Evolutionary conservation across 768 basidiomycete genomes (phyloP), one percentile per base, ranked within the genome.

Genomic region (Phylloporus scabripes): DNA sequence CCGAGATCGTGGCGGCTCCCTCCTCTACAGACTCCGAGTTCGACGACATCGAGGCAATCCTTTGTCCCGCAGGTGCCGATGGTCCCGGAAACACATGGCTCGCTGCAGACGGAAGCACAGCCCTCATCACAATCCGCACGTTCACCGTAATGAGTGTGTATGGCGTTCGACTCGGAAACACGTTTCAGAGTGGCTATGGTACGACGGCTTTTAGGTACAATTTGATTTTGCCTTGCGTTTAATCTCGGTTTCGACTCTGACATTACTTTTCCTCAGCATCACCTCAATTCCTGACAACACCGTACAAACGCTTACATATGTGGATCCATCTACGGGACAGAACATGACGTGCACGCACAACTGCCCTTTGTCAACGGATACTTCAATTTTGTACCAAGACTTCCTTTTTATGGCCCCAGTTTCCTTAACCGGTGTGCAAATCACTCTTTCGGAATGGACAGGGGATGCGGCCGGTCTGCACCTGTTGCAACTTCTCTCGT

Each of bases 121-220:
- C 91, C 2, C 73, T 86, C 47, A 78, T 98, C 56, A 92, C 86
- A 24, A 72, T 91, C 38, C 76, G 85, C 50, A 77, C 83, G n/a
- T 89, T 85, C 62, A 72, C 81, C 23, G 85, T 76, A 60, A 78
- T 89, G 49, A 81, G 78, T 42, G 87, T 82, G 3, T 82, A 75
- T 49, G 96, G 95, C 5, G 63, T 97, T 42, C 82, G 96, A 39
- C 72, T 99, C 24, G 94, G 92, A 23, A 98, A 99, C 70, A 94
- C 92, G 7, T 90, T 95, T 67, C 75, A 83, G 54, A 68, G 74
- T 44, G 79, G 83, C 45, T 83, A 87, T 57, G 87, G 92, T 36
- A 95, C 95, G 1, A 88, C 81, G n/a, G 77, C 74, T 5, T 99
- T 99, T 70, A 86, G 79, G 94, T 94, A 66, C 38, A 42, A 11